phyloP scores from a whole-genome alignment of 2,329 filamentous ascomycete genomes.

The Fusarium fracticaudum region DNA sequence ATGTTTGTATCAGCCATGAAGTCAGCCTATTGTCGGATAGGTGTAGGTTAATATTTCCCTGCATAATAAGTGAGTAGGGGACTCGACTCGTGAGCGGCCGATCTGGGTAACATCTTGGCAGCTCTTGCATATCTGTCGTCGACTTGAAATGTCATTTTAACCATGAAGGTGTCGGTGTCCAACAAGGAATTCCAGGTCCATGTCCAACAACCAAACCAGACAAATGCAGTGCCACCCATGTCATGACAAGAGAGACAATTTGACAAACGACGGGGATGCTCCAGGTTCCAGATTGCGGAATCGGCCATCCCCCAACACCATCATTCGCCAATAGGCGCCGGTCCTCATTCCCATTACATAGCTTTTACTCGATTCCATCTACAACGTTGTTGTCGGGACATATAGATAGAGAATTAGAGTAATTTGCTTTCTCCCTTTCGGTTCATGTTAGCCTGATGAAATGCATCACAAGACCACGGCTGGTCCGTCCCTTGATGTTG shows the following conservation, averaged over 20 bases:
- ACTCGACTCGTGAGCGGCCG: slow-evolving; percentile 19
- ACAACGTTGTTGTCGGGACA: slow-evolving; percentile 17
- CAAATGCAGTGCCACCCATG: slow-evolving; percentile 31
- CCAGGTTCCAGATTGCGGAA: slow-evolving; percentile 34
- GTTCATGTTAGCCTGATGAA: slow-evolving; percentile 25
- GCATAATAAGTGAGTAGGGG: slow-evolving; percentile 12
- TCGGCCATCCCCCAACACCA: slow-evolving; percentile 22
- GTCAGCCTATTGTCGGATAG: slow-evolving; percentile 7
- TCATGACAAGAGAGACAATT: slow-evolving; percentile 18
- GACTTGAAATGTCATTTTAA: slow-evolving; percentile 10
- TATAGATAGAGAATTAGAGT: slow-evolving; percentile 5
- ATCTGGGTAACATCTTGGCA: slow-evolving; percentile 20
- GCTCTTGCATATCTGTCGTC: slow-evolving; percentile 17
- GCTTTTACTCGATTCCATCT: slow-evolving; percentile 45
- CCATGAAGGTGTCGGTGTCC: slow-evolving; percentile 1
- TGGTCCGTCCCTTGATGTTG: slow-evolving; percentile 32
- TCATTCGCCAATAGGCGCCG: slow-evolving; percentile 42
- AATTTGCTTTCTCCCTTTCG: slow-evolving; percentile 26
- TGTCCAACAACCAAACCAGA: neutral
- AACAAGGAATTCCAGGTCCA: neutral
- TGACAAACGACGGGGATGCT: slow-evolving; percentile 17
- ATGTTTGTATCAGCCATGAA: slow-evolving; percentile 20
- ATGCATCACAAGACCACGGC: slow-evolving; percentile 42
- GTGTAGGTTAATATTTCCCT: slow-evolving; percentile 19
- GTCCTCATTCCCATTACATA: slow-evolving; percentile 42